Evolutionary conservation across 768 basidiomycete species (phyloP), one percentile per base, ranked within the genome.

Genomic region (Termitomyces sp.): DNA sequence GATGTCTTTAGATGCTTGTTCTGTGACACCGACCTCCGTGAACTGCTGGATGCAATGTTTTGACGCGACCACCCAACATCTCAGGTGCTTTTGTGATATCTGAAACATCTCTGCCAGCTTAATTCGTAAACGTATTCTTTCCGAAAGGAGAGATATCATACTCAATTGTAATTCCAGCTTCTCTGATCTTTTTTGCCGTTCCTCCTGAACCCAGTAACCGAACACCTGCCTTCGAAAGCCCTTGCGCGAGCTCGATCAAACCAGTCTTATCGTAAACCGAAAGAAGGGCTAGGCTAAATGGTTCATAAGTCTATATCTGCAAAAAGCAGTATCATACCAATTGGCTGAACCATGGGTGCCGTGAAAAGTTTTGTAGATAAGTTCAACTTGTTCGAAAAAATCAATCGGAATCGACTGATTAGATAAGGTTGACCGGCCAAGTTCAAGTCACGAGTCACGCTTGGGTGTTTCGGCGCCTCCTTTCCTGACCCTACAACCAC

Each of bases 21-120:
- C 18, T 45, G 10, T 32, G 20, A 43, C 35, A n/a, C 6, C 16
- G 65, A 94, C 95, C 97, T 70, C 97, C 97, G 66, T 99, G 97
- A 20, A 99, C 93, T 13, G 90, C 94, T 47, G 97, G 97, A 67
- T 99, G 97, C 10, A 99, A 84, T 2, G 97, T 99, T 77, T 99
- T 98, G 57, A 98, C 97, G 64, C 97, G 81, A 26, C 97, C 97
- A 54, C 97, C 96, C 3, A 99, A 82, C 95, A 99, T 98, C 73
- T 99, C 97, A 5, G 97, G 96, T 0, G 94, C 94, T 67, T 95
- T 96, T 50, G 97, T 98, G 73, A 98, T 89, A 69, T 92, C 89
- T 5, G 96, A 92, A 55, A 99, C 94, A 82, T 99, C 97, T 62
- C 97, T 99, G 54, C 7, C 32, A 43, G 44, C 44, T 47, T 43